Base-by-base conservation (phyloP, 2,329 filamentous ascomycete genomes). In the Daldinia sp. region DNA sequence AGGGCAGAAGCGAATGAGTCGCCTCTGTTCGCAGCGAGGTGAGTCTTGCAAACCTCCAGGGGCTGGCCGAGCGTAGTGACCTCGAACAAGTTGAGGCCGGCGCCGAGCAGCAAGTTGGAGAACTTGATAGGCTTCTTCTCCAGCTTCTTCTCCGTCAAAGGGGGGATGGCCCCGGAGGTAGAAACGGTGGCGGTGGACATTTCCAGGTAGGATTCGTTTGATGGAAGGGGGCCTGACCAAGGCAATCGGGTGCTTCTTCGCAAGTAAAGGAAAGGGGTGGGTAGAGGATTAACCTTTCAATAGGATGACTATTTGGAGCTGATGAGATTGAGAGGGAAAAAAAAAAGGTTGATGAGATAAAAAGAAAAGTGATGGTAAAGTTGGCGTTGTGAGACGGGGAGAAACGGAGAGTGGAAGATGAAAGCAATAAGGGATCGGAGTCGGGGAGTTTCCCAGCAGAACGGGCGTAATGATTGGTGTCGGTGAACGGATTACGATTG, bases 91-190 rank as follows among this genome's bases (percentile, higher is more conserved):
- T 97, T 98, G 84, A 98, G 89, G 76, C 94, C 93, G 80, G 93
- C 93, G 79, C 94, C 94, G 78, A 98, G 89, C 79, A 99, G 87
- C 88, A 99, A 83, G 86, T 99, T 99, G 87, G 94, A 97, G 88
- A 98, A 98, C 90, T 98, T 98, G 89, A 99, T 89, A 74, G 96
- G 96, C 90, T 98, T 98, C 92, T 98, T 98, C 91, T 98, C 94
- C 81, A 97, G 85, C 82, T 81, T 84, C 72, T 81, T 79, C 64
- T 79, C 78, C 73, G 82, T 82, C 76, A 81, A 78, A 72, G 81
- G 75, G 79, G 81, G 84, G 82, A 80, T 84, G 83, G 82, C 83
- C 79, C 79, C 83, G 80, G 79, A 77, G 81, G 82, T 81, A 75
- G 86, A 82, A 77, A 87, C 80, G 77, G 83, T 81, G 78, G 85